Evolutionary conservation across 2,329 filamentous ascomycete genomes (phyloP), one percentile per base, ranked within the genome.

Genomic region (Plenodomus tracheiphilus): DNA sequence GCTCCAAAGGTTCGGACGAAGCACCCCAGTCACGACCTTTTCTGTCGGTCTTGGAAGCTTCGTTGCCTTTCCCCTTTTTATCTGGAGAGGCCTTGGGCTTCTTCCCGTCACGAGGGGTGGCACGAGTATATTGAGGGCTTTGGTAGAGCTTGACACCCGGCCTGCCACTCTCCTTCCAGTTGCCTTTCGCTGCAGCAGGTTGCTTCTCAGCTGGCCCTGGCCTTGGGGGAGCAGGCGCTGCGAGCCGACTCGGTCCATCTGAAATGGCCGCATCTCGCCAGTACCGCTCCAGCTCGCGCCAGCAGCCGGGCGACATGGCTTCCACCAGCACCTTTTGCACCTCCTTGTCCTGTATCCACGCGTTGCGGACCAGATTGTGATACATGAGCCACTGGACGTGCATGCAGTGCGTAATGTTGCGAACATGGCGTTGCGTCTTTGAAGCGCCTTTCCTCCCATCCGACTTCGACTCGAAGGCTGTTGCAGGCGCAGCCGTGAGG

Each of bases 321-420:
- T 60, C 59, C 1, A 72, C 58, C 42, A 74, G 49, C 7, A 57
- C 62, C 44, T 54, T 63, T 51, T 72, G 70, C 19, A 70, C 64
- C 39, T 66, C 49, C 41, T 63, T 57, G 46, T 74, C 69, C 40
- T 70, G 64, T 6, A 71, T 58, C 71, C 71, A 73, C 2, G 58
- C 56, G 46, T 74, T 74, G 11, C 71, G 84, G 13, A 94, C 74
- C 0, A 89, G 83, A 66, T 97, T 97, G 69, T 97, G 92, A 80
- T 88, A 97, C 51, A 99, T 81, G 15, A 99, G 77, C 43, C 85
- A 83, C 68, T 95, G 86, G 2, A 97, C 91, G 71, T 99, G 94
- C 59, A 96, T 80, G 60, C 89, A 89, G 71, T 99, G 94, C 0
- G 91, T 91, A 3, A 85, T 81, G 28, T 86, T 82, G 20, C 94